Conservation (phyloP, 2,329 filamentous ascomycete genomes). For the Alternaria metachromatica region DNA sequence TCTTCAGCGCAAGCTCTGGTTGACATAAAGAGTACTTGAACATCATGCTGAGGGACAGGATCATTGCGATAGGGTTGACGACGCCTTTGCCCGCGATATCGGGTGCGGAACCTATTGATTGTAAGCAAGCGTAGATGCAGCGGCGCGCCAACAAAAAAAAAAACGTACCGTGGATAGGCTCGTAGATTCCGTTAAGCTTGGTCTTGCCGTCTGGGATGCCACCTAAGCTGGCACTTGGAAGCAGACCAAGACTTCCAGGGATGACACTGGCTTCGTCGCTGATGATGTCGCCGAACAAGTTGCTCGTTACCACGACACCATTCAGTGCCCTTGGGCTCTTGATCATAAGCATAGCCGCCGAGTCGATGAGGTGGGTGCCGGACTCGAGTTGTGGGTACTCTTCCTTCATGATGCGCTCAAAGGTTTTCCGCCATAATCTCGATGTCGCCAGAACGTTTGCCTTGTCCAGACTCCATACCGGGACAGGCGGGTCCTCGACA, state of each 20-base stretch:
- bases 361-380: conserved; percentile 91
- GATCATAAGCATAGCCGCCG: conserved; percentile 96
- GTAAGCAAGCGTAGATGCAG: conserved; percentile 16
- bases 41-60: conserved; percentile 95
- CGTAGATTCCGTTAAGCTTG: conserved; percentile 92
- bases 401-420: conserved; percentile 81
- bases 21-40: conserved; percentile 88
- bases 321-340: conserved; percentile 90
- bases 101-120: conserved; percentile 74
- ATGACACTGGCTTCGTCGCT: conserved; percentile 95
- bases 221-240: conserved; percentile 86
- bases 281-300: conserved; percentile 96
- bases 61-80: conserved; percentile 90
- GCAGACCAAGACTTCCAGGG: conserved; percentile 83
- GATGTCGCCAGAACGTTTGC: conserved; percentile 94
- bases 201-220: conserved; percentile 85
- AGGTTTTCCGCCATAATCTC: conserved; percentile 86
- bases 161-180: conserved; percentile 87
- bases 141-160: background rate
- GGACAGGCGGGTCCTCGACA: conserved; percentile 74
- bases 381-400: conserved; percentile 89
- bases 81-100: conserved; percentile 92
- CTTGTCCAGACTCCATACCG: conserved; percentile 91
- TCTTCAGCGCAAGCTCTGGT: conserved; percentile 74
- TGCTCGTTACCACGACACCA: conserved; percentile 90